A percentile compares a stretch with the other conserved stretches of the same genome.
Evolutionary conservation across 2,329 filamentous ascomycete genomes (phyloP).

Genomic region (Macroventuria anomochaeta): DNA sequence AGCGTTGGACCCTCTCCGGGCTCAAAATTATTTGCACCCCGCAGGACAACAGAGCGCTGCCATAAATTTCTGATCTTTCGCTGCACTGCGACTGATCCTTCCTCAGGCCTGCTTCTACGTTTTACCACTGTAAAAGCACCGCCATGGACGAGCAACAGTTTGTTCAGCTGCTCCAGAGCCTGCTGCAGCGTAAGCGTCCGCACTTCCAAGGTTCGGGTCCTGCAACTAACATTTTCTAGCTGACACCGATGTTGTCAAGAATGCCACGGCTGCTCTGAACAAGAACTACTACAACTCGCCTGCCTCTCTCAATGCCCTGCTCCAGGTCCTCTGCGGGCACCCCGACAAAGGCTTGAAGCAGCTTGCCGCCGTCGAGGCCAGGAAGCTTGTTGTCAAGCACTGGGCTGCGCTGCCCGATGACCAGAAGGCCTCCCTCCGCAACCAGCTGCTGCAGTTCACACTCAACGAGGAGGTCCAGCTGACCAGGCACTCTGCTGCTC

Average conservation of each 20-base stretch:
- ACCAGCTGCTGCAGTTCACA: constrained; percentile 82
- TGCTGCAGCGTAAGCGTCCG: constrained; percentile 75
- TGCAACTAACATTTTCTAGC: constrained; percentile 62
- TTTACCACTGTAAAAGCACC: constrained; percentile 29
- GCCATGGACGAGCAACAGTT: constrained; percentile 83
- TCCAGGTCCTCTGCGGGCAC: constrained; percentile 87
- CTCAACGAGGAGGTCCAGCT: constrained; percentile 78
- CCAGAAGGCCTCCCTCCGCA: constrained; percentile 80
- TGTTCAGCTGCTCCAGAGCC: constrained; percentile 83
- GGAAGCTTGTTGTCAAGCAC: constrained; percentile 82
- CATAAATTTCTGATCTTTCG: constrained; percentile 30
- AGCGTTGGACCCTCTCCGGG: constrained; percentile 7
- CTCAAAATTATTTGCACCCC: constrained; percentile 23
- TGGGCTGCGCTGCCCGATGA: constrained; percentile 76
- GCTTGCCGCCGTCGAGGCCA: constrained; percentile 87
- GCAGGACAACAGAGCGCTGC: constrained; percentile 25
- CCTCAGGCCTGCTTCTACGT: constrained; percentile 31
- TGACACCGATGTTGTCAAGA: constrained; percentile 77
- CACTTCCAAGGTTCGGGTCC: not conserved
- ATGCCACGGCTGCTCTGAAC: constrained; percentile 86
- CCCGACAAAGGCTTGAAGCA: constrained; percentile 76
- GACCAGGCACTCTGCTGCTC: constrained; percentile 84
- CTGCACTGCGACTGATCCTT: constrained; percentile 29
- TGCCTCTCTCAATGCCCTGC: constrained; percentile 80
- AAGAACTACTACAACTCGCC: constrained; percentile 92